Base-by-base conservation (phyloP, 306 rosid species). In the Abrus pulchellus region DNA sequence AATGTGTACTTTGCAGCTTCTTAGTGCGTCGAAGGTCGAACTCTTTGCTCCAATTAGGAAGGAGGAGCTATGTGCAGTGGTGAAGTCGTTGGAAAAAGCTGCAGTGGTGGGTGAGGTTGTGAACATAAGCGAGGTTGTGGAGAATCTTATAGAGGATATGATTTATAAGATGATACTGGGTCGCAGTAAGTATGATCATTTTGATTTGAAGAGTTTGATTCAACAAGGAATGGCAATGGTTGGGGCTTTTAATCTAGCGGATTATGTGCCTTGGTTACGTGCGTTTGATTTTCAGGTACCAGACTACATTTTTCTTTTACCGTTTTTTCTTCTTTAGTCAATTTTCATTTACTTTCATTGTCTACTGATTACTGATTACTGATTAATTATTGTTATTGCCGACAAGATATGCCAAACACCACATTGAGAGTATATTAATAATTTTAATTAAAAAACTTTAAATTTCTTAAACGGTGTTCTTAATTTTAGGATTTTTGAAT, bases 201-300 rank as follows among this genome's bases (percentile, higher is more conserved):
- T 73, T 66, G 83, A 72, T 33, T n/a, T 78, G 72, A 83, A 77
- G 76, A 48, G 76, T 0, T 30, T 72, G 0, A 1, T 70, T 64
- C 68, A 20, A 14, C 70, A 78, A 13, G 40, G 0, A 2, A 0
- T 20, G 1, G 1, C 9, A 6, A 0, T 74, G 12, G 0, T 2
- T 7, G 80, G 83, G 12, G 43, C 64, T 29, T 83, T 83, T 27
- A 83, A 83, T 78, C 5, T 78, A 0, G 71, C 86, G 3, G 86
- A 83, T 56, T 83, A 44, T 72, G 76, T 83, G 52, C 83, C 86
- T 56, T 78, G 20, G 29, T 76, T 83, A 20, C 32, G 49, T 2
- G 6, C 4, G 1, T 41, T 83, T 0, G 80, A 83, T 65, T 69
- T 83, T 55, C 86, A 83, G 86, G 86, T 83, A 33, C 28, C 1